phyloP scores from a whole-genome alignment of 805 yeast genomes.

The Pichia cabralensis region DNA sequence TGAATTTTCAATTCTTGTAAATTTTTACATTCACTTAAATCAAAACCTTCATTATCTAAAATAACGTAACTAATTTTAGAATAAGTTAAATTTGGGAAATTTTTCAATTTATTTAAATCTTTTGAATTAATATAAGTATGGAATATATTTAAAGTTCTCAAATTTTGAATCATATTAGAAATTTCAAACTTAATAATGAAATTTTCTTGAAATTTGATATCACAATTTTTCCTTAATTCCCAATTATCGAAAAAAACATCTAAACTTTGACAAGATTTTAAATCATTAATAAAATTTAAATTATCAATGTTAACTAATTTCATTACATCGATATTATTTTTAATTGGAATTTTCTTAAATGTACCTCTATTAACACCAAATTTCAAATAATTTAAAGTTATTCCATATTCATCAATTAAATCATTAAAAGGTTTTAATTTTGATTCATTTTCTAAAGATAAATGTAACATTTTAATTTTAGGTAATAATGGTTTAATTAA shows the following conservation, averaged over 20 bases:
- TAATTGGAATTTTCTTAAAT: conserved; percentile 18
- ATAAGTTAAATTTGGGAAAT: conserved; percentile 21
- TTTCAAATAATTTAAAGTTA: conserved; percentile 17
- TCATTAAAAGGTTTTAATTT: conserved; percentile 23
- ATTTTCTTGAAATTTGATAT: conserved; percentile 16
- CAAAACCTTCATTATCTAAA: conserved; percentile 21
- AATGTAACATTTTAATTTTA: conserved; percentile 19
- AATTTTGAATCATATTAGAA: conserved; percentile 10
- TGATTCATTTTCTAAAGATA: conserved; percentile 22
- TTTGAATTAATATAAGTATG: conserved; percentile 22
- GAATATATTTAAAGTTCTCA: conserved; percentile 20
- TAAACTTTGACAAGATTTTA: conserved; percentile 16
- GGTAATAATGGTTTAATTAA: conserved; percentile 19
- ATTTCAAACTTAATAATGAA: conserved; percentile 18
- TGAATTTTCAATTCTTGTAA: conserved; percentile 23
- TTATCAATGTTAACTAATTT: conserved; percentile 24
- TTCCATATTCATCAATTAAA: conserved; percentile 18
- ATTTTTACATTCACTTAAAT: conserved; percentile 18
- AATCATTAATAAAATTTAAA: conserved; percentile 19
- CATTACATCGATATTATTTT: conserved; percentile 17
- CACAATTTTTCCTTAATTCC: conserved; percentile 22
- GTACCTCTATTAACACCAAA: conserved; percentile 24
- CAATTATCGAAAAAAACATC: conserved; percentile 25
- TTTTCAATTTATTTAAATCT: conserved; percentile 18
- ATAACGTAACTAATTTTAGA: conserved; percentile 24